Evolutionary conservation across 371 early-diverging fungal genomes (phyloP), one percentile per base, ranked within the genome.

Genomic region (Mortierella sp.): DNA sequence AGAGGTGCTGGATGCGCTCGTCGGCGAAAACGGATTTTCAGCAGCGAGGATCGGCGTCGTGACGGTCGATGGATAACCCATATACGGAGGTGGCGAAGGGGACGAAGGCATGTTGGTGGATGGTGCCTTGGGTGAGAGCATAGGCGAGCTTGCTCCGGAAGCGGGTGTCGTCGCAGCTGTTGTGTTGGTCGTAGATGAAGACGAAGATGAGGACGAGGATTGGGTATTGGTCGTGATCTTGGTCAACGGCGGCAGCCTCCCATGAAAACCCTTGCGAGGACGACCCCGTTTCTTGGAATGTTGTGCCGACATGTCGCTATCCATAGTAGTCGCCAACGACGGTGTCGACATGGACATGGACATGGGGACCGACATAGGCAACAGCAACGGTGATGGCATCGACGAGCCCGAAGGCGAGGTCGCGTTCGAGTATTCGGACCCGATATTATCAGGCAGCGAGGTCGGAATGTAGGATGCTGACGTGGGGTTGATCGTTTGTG

Each of bases 61-160:
- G 9, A 34, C 27, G 14, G 53, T 43, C 18, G 65, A 52, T 2
- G 53, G 34, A 21, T 27, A 34, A 8, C 34, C 45, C 14, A 51
- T n/a, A 23, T 24, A 67, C 2, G 70, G 70, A 3, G 70, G 63
- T 13, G 70, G 59, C 5, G 70, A 70, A 2, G 70, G 70, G 12
- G 68, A 67, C 6, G 54, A 41, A 2, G 62, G 66, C 66, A 65
- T 61, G 28, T 47, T 61, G 28, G 66, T 66, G 10, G 72, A 72
- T 7, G 67, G 72, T 16, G 62, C 62, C 43, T 52, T 65, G 19
- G 72, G 62, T 43, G 72, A 66, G 24, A 42, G 34, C 49, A 70
- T 63, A 16, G 70, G 70, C 3, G 70, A 70, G 18, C 59, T 63
- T 5, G 59, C 70, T 1, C 51, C 50, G 16, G 64, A 64, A 14